A percentile compares a stretch with the other conserved stretches of the same genome.
phyloP scores from a whole-genome alignment of 2,329 filamentous ascomycete species.

The Curvularia hawaiiensis region DNA sequence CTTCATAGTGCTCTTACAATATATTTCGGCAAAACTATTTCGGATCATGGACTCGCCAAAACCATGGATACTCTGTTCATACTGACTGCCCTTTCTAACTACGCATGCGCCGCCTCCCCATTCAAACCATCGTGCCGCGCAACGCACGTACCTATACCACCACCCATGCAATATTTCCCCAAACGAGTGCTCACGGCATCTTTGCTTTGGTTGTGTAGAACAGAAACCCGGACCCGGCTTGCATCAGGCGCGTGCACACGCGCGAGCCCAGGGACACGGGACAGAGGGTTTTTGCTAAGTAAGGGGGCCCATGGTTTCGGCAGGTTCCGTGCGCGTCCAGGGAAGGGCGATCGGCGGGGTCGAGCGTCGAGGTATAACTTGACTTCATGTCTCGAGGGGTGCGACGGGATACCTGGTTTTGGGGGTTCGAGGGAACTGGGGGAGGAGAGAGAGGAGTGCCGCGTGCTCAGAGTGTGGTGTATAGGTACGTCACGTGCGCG shows the following conservation, averaged over 20 bases:
- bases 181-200: conserved; percentile 35
- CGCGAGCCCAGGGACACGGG: conserved; percentile 16
- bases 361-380: conserved; percentile 8
- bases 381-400: conserved; percentile 1
- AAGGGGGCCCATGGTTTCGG: background rate
- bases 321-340: conserved; percentile 1
- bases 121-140: too few species aligned
- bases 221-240: conserved; percentile 6
- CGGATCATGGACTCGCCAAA: too few species aligned
- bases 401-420: background rate
- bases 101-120: too few species aligned
- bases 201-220: conserved; percentile 26
- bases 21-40: too few species aligned
- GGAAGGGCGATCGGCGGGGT: background rate
- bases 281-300: background rate
- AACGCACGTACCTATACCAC: too few species aligned
- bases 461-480: background rate
- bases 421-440: background rate
- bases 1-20: background rate
- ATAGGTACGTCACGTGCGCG: background rate
- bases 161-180: conserved; percentile 30
- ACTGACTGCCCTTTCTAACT: too few species aligned
- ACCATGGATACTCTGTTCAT: too few species aligned
- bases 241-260: conserved; percentile 4
- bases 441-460: background rate